Evolutionary conservation across 169 alveolate species (phyloP).

Genomic region (Plasmodium reichenowi): DNA sequence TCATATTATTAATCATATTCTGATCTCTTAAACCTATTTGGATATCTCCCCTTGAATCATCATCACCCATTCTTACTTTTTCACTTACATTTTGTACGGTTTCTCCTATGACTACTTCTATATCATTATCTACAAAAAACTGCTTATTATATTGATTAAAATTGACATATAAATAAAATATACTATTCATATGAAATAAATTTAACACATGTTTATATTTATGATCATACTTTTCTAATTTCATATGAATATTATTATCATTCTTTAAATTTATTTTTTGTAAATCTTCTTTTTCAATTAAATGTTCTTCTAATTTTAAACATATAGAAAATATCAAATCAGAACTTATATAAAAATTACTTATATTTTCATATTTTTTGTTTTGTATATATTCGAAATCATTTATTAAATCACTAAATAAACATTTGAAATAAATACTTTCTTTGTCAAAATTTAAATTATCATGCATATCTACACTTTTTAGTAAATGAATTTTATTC

Average conservation of each 20-base stretch:
- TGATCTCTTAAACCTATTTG: background rate
- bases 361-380: constrained; percentile 47
- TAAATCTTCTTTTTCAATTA: constrained; percentile 18
- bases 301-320: constrained; percentile 49
- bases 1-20: background rate
- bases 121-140: constrained; percentile 27
- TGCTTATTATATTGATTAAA: constrained; percentile 14
- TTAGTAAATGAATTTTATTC: constrained; percentile 45
- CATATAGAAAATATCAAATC: constrained; percentile 61
- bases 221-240: constrained; percentile 16
- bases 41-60: too few species aligned
- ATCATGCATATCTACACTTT: constrained; percentile 35
- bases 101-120: constrained; percentile 41
- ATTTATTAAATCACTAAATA: constrained; percentile 60
- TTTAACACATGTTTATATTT: constrained; percentile 45
- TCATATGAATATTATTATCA: constrained; percentile 1
- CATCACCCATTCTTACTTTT: background rate
- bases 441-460: constrained; percentile 37
- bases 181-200: constrained; percentile 12
- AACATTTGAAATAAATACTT: constrained; percentile 46
- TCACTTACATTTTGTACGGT: constrained; percentile 13
- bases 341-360: constrained; percentile 48
- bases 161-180: constrained; percentile 39
- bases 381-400: constrained; percentile 41
- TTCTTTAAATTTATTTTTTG: background rate